These are phyloP conservation scores for Claviceps africana DNA, from an alignment of 2,329 filamentous ascomycete genomes.

Conservation along the genomic window DNA sequence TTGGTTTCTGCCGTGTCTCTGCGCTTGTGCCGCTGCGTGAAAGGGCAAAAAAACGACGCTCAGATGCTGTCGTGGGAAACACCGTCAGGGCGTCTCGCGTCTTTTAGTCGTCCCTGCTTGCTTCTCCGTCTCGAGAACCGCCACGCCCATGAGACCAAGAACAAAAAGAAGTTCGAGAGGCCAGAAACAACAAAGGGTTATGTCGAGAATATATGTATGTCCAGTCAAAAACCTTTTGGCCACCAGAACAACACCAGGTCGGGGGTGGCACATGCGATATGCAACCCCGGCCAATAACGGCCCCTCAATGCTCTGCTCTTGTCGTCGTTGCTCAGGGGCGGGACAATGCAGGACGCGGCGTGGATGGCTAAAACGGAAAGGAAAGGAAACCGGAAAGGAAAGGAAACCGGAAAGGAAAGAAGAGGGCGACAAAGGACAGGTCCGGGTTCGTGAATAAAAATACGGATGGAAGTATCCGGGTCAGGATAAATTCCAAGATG, in stretches of 20 bases:
- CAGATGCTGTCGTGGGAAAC: no score
- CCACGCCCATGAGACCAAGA: no score
- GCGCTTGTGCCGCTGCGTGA: no score
- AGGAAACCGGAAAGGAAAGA: no score
- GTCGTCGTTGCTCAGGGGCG: background rate
- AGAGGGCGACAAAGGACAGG: background rate
- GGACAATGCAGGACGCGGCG: background rate
- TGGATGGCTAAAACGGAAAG: no score
- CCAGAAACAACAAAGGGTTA: background rate
- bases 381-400: background rate
- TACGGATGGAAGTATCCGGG: background rate
- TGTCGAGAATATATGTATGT: conserved; percentile 1
- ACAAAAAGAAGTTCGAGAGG: background rate
- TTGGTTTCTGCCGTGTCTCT: no score
- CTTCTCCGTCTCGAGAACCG: no score
- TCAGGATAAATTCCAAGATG: background rate
- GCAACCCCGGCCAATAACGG: background rate
- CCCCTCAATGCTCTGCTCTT: background rate
- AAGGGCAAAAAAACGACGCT: no score
- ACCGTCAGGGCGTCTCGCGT: no score
- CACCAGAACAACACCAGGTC: background rate
- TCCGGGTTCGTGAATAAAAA: background rate
- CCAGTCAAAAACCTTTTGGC: background rate
- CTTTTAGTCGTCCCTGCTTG: no score
- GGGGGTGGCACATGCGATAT: background rate